Percentiles rank a stretch among this genome's conserved stretches.
Evolutionary conservation across 176 grass and related monocot genomes (phyloP).

Genomic region (Oryza australiensis): DNA sequence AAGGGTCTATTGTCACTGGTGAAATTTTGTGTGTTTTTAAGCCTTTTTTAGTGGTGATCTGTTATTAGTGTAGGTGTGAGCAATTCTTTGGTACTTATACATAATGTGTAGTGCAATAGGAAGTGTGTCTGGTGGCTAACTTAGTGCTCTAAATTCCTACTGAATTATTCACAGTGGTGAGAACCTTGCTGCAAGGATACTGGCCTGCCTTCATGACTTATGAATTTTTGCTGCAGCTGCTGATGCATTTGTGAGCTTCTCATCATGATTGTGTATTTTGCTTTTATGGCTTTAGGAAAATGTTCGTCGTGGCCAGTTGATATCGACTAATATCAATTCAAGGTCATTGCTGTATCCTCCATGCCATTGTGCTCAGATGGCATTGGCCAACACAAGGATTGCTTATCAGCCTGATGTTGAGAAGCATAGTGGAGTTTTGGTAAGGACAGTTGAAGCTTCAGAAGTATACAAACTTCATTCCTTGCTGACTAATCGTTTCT

Average conservation of each 20-base stretch:
- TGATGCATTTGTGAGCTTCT: not conserved
- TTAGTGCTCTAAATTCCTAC: not conserved
- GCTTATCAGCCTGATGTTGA: slow-evolving; percentile 39
- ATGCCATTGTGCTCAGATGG: slow-evolving; percentile 56
- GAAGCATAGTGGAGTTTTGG: slow-evolving; percentile 67
- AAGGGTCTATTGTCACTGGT: not conserved
- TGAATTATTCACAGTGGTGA: not conserved
- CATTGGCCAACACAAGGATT: slow-evolving; percentile 53
- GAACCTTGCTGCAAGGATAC: not conserved
- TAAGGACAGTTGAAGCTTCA: slow-evolving; percentile 41
- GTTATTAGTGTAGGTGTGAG: not conserved
- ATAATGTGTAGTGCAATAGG: not conserved
- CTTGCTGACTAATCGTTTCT: slow-evolving; percentile 18
- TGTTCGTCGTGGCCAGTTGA: slow-evolving; percentile 3
- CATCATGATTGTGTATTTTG: not conserved
- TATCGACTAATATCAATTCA: slow-evolving; percentile 34
- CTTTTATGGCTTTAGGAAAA: slow-evolving; percentile 50
- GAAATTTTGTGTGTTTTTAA: not conserved
- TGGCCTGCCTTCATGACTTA: not conserved
- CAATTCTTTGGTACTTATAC: not conserved
- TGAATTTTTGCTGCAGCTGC: not conserved
- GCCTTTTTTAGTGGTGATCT: not conserved
- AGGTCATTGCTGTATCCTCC: slow-evolving; percentile 31
- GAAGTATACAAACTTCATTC: not conserved
- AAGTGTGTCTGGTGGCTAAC: not conserved